Conservation (phyloP, 768 basidiomycete genomes). For the Mycena amicta region DNA sequence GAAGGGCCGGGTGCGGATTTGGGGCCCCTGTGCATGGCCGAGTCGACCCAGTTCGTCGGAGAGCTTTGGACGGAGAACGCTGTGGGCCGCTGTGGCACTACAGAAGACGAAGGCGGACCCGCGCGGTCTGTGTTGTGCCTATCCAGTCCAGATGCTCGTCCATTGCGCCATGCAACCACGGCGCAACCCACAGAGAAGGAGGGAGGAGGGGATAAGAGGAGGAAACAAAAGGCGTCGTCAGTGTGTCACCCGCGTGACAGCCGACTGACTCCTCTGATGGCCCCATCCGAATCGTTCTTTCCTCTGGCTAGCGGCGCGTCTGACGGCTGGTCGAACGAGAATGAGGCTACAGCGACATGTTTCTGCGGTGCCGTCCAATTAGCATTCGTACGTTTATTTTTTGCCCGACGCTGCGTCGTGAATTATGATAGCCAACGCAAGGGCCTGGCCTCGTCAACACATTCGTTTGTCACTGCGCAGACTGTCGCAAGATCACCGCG, state of each 20-base stretch:
- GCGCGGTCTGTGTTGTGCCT: neutral
- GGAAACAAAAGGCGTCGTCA: neutral
- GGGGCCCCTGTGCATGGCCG: neutral
- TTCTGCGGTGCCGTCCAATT: slow-evolving; percentile 16
- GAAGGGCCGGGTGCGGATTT: neutral
- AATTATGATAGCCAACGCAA: slow-evolving; percentile 6
- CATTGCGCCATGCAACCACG: neutral
- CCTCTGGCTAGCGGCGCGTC: slow-evolving; percentile 6
- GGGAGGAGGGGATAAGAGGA: neutral
- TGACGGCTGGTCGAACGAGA: slow-evolving; percentile 16
- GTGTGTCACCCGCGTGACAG: no score
- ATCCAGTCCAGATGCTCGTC: neutral
- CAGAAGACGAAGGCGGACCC: neutral
- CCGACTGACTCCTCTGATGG: neutral
- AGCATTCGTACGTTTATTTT: slow-evolving; percentile 7
- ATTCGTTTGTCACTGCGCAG: slow-evolving; percentile 18
- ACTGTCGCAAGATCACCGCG: slow-evolving; percentile 18
- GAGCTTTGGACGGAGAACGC: neutral
- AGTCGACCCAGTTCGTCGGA: neutral
- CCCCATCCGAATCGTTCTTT: neutral
- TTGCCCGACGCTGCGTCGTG: no score
- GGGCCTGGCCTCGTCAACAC: slow-evolving; percentile 12
- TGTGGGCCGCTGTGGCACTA: neutral
- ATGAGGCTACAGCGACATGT: slow-evolving; percentile 17
- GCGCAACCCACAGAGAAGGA: neutral